A percentile compares a stretch with the other conserved stretches of the same genome.
Conservation (phyloP, 139 green algal genomes). For the Chlamydomonas eustigma region DNA sequence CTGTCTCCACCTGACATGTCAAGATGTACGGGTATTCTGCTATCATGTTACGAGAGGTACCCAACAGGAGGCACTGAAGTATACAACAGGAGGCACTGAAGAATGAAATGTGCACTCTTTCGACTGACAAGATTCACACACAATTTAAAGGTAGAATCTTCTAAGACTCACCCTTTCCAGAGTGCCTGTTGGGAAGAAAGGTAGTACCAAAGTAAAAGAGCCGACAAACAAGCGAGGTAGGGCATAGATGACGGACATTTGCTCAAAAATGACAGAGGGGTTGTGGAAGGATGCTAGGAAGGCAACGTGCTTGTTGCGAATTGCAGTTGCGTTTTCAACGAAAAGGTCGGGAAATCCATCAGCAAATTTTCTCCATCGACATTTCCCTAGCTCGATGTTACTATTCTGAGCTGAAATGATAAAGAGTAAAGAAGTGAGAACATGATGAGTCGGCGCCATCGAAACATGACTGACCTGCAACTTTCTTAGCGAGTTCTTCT, state of each 20-base stretch:
- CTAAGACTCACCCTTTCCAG: constrained; percentile 53
- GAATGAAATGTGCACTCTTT: too few species aligned
- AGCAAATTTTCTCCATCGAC: constrained; percentile 68
- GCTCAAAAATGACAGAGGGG: constrained; percentile 88
- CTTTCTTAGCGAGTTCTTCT: constrained; percentile 69
- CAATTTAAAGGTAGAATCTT: too few species aligned
- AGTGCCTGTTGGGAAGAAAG: constrained; percentile 97
- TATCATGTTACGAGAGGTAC: too few species aligned
- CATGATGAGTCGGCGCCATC: constrained; percentile 37
- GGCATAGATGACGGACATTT: constrained; percentile 96
- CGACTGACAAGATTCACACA: too few species aligned
- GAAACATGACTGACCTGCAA: constrained; percentile 48
- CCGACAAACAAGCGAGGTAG: constrained; percentile 92
- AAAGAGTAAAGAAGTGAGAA: constrained; percentile 29
- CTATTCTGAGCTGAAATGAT: not conserved
- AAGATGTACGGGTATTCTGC: too few species aligned
- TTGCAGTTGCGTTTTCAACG: constrained; percentile 82
- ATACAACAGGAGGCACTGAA: too few species aligned
- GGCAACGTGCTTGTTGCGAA: constrained; percentile 93
- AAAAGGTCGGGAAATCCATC: constrained; percentile 99
- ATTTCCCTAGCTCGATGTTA: not conserved
- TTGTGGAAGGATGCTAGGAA: constrained; percentile 96
- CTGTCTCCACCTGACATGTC: not conserved
- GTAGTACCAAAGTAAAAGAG: constrained; percentile 96
- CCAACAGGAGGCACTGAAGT: too few species aligned